Base-by-base conservation (phyloP, 352 stramenopile genomes). In the Lagenidium sp. region DNA sequence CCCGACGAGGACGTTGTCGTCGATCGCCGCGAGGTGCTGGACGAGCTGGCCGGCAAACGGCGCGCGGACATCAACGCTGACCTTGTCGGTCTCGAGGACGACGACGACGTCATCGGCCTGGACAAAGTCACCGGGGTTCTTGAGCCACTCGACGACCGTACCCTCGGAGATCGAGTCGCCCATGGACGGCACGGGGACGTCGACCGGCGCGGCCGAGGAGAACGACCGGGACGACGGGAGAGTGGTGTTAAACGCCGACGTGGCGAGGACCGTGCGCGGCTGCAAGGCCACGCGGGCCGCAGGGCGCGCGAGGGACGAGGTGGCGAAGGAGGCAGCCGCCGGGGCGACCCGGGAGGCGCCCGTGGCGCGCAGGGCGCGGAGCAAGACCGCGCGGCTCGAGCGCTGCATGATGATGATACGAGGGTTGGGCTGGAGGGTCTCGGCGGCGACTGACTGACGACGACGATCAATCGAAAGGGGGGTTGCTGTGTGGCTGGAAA, bases 61-160 rank as follows among this genome's bases (percentile, higher is more conserved):
- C 29, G 93, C 72, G 29, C 91, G 71, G 12, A 96, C 82, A 42
- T 95, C 82, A 12, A 96, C 79, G 48, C 71, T 94, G n/a, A 93
- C 95, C 67, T 99, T 99, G 67, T 99, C 96, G 8, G 96, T 99
- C 71, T 99, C 96, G 6, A 99, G 72, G 36, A 98, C 86, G n/a
- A 97, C 83, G 1, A 99, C 85, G n/a, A 99, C 94, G 26, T 99
- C 95, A 60, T 99, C 96, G 32, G 82, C 78, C 6, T 85, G 67
- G 30, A 98, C 84, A 30, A 69, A 83, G 52, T 98, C 95, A 28
- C 96, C 96, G 0, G 87, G 71, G 24, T 82, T 57, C 54, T 98
- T 97, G 39, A 94, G 66, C 75, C 96, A 97, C 57, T 98, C 85
- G 6, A 98, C 95, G 28, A 99, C 86, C 10, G 95, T 98, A 29